phyloP scores from a whole-genome alignment of 2,329 filamentous ascomycete species.

The Onygena corvina region DNA sequence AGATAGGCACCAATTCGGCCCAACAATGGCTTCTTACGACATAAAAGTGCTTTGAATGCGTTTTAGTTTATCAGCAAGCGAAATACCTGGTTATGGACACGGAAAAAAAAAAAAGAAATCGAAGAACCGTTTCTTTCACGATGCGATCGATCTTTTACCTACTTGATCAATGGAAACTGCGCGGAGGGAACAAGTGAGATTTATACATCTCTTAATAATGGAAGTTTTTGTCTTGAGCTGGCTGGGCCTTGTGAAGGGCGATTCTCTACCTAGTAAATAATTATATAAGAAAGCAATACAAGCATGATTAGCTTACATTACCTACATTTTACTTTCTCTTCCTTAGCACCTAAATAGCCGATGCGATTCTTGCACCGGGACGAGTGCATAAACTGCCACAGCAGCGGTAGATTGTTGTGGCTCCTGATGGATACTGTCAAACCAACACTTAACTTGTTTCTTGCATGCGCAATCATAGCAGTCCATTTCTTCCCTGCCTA shows the following conservation, averaged over 20 bases:
- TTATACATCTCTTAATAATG: conserved; percentile 1
- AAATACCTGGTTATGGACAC: not conserved
- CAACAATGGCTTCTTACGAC: not conserved
- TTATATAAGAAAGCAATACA: not conserved
- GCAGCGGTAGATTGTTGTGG: too few species aligned
- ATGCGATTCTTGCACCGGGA: too few species aligned
- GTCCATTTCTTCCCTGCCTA: too few species aligned
- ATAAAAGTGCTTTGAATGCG: not conserved
- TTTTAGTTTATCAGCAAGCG: conserved; percentile 2
- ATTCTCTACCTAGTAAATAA: not conserved
- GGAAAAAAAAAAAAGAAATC: not conserved
- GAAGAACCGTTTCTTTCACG: not conserved
- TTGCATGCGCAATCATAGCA: too few species aligned
- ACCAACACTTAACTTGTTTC: too few species aligned
- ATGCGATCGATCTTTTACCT: not conserved
- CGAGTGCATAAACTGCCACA: too few species aligned
- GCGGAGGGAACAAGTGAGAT: not conserved
- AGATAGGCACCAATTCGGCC: not conserved
- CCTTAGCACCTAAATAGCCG: too few species aligned
- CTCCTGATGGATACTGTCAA: too few species aligned
- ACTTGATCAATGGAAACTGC: not conserved
- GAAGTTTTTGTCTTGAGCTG: not conserved
- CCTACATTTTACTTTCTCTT: too few species aligned
- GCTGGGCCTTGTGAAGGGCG: not conserved
- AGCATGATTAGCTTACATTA: conserved; percentile 17